Conservation (phyloP, 2,329 filamentous ascomycete species). For the Monilinia polystroma region DNA sequence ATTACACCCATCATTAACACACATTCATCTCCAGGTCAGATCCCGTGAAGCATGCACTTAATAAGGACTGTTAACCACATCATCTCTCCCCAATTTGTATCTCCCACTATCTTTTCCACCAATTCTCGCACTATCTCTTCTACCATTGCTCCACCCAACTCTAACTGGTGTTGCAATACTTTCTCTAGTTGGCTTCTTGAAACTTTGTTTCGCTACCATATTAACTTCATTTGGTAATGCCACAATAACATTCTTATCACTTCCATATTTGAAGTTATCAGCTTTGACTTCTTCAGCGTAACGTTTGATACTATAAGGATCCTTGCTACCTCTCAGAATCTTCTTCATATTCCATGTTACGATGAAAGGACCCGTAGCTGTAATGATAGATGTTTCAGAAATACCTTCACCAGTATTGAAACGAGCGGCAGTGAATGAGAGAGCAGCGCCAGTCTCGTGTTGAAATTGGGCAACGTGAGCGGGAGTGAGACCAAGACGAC, state of each 20-base stretch:
- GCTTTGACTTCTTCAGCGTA: constrained; percentile 95
- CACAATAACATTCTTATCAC: constrained; percentile 97
- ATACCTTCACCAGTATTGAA: constrained; percentile 87
- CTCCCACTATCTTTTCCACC: constrained; percentile 56
- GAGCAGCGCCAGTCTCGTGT: constrained; percentile 84
- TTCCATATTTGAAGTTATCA: constrained; percentile 97
- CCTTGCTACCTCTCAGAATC: constrained; percentile 74
- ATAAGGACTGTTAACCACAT: constrained; percentile 74
- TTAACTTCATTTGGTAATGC: constrained; percentile 96
- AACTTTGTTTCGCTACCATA: constrained; percentile 84
- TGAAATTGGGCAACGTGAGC: constrained; percentile 96
- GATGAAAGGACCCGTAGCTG: constrained; percentile 93
- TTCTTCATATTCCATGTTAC: constrained; percentile 96
- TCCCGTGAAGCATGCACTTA: constrained; percentile 35
- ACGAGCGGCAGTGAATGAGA: constrained; percentile 85
- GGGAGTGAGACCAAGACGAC: constrained; percentile 83
- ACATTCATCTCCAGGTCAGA: background rate
- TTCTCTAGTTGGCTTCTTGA: constrained; percentile 87
- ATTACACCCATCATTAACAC: background rate
- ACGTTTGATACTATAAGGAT: constrained; percentile 94
- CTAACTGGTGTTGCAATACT: constrained; percentile 67
- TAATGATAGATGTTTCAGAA: constrained; percentile 91
- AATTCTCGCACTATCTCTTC: constrained; percentile 51
- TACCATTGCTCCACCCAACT: constrained; percentile 47
- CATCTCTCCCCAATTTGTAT: constrained; percentile 74